Base-by-base conservation (phyloP, 768 basidiomycete genomes). In the Boletus eberwhitei region DNA sequence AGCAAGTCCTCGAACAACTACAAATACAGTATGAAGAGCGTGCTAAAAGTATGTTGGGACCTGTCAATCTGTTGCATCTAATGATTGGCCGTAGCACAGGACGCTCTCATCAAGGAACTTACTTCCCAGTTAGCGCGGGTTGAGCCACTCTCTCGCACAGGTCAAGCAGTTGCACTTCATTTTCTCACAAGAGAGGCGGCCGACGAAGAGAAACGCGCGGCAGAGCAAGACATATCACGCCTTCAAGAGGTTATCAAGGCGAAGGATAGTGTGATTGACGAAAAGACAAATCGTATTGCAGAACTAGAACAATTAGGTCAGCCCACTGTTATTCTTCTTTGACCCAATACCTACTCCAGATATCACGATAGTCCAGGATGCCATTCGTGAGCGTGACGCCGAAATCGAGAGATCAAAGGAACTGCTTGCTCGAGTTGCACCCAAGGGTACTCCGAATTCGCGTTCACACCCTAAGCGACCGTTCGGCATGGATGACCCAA, bases 131-230 rank as follows among this genome's bases (percentile, higher is more conserved):
- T 87, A 5, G 73, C 82, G 4, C 78, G 75, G 26, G 74, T 79
- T 41, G 80, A 86, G 56, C 82, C 83, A 7, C 71, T 86, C 35
- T 73, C 80, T 40, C 72, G 74, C 40, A 69, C 77, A 29, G 79
- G 77, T 6, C 80, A 79, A 56, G 74, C 71, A 14, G 75, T 79
- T 3, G 77, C 81, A 5, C 74, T 86, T 31, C 83, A 87, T 59
- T 77, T 93, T 44, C 70, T 93, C 13, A 88, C 88, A 9, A 81
- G 87, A 51, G 88, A 89, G 54, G 81, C 81, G 3, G 88, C 85
- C 7, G 83, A 90, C 53, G 82, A 83, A 50, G 87, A 90, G 71
- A 83, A 82, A 61, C 77, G 76, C 40, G 68, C 53, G 1, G 65
- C 81, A 31, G 79, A 84, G 54, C 71, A 78, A 35, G 80, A 84